A percentile compares a stretch with the other conserved stretches of the same genome.
Evolutionary conservation across 768 basidiomycete species (phyloP).

Genomic region (Daedaleopsis nitida): DNA sequence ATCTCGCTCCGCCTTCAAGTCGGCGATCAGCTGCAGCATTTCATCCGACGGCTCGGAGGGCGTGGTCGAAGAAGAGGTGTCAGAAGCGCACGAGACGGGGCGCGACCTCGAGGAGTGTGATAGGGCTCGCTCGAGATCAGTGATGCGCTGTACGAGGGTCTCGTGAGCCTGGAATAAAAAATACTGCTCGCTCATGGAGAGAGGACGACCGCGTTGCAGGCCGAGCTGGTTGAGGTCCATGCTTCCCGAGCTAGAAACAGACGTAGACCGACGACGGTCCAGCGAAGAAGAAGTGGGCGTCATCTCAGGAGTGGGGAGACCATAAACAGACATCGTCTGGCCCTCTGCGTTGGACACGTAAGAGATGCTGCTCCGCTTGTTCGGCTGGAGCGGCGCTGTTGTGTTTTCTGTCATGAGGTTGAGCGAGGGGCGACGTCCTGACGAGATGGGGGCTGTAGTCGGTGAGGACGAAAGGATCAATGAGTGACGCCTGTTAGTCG

Average conservation of each 20-base stretch:
- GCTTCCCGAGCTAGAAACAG: conserved; percentile 16
- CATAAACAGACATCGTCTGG: conserved; percentile 37
- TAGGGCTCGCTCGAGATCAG: conserved; percentile 68
- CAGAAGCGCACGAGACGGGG: conserved; percentile 49
- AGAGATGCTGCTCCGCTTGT: conserved; percentile 66
- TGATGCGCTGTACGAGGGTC: conserved; percentile 78
- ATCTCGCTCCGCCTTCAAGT: conserved; percentile 87
- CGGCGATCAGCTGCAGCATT: conserved; percentile 72
- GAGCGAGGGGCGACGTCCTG: conserved; percentile 38
- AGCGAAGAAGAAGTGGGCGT: conserved; percentile 53
- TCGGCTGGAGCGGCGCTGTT: conserved; percentile 30
- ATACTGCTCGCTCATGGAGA: conserved; percentile 77
- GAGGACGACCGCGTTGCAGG: conserved; percentile 35
- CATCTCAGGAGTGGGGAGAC: conserved; percentile 73
- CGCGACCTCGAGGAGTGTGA: conserved; percentile 46
- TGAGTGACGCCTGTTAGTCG: conserved; percentile 35
- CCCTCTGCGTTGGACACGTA: conserved; percentile 57
- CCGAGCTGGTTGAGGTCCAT: conserved; percentile 11
- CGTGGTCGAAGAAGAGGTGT: conserved; percentile 45
- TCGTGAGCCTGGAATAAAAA: conserved; percentile 87
- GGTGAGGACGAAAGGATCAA: conserved; percentile 33
- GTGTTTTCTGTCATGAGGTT: conserved; percentile 22
- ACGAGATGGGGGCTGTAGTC: conserved; percentile 37
- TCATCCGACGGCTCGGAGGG: conserved; percentile 62
- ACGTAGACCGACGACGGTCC: conserved; percentile 24